Percentiles rank a stretch among this genome's conserved stretches.
phyloP scores from a whole-genome alignment of 202 grass and related monocot genomes.

The Miscanthus sacchariflorus region DNA sequence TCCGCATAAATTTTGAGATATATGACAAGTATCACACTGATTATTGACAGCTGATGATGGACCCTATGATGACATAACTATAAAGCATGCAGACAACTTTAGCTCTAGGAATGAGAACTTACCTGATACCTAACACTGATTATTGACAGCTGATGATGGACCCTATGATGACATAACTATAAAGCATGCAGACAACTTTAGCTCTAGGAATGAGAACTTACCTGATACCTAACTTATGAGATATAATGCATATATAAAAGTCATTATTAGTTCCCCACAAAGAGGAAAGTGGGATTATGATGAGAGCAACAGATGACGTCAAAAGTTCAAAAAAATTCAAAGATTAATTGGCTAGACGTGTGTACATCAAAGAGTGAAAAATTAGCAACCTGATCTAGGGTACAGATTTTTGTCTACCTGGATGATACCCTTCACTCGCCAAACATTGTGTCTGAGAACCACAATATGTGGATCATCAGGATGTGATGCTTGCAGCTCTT shows the following conservation, averaged over 20 bases:
- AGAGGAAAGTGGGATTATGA: conserved; percentile 25
- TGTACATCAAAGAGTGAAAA: not conserved
- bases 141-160: conserved; percentile 31
- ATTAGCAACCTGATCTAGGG: conserved; percentile 23
- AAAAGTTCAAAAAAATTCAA: conserved; percentile 14
- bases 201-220: conserved; percentile 35
- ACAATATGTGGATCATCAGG: conserved; percentile 86
- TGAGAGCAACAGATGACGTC: conserved; percentile 33
- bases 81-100: conserved; percentile 44
- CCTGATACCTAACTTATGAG: conserved; percentile 55
- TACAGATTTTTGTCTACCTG: conserved; percentile 63
- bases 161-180: conserved; percentile 39
- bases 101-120: conserved; percentile 33
- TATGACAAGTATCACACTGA: conserved; percentile 5
- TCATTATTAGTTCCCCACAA: conserved; percentile 40
- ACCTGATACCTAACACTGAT: conserved; percentile 54
- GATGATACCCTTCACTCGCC: conserved; percentile 95
- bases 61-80: conserved; percentile 39
- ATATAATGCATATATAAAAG: conserved; percentile 37
- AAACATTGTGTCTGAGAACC: conserved; percentile 95
- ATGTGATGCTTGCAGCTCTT: conserved; percentile 75
- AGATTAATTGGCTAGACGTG: conserved; percentile 37
- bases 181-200: conserved; percentile 44
- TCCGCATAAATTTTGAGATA: conserved; percentile 36
- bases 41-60: conserved; percentile 30